Percentiles rank a stretch among this genome's conserved stretches.
Conservation (phyloP, 257 asterid species). For the Haberlea rhodopensis region DNA sequence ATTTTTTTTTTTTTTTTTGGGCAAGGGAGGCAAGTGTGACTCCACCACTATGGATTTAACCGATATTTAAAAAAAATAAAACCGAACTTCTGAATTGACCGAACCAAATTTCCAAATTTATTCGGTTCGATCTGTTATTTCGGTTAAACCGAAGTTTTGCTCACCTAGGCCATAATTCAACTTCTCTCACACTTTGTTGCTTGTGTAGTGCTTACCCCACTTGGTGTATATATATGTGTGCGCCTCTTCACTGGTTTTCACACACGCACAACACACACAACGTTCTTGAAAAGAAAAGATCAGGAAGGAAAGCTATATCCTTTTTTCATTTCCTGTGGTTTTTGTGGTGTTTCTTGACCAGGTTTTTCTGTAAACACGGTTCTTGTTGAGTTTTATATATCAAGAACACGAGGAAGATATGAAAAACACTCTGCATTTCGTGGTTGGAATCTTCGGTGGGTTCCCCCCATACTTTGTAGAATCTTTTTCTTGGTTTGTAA, state of each 20-base stretch:
- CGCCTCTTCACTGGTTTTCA: neutral
- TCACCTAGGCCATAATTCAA: neutral
- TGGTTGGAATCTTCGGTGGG: slow-evolving; percentile 65
- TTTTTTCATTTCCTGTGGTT: neutral
- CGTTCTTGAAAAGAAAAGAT: neutral
- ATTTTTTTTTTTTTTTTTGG: no score
- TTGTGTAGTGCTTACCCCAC: slow-evolving; percentile 19
- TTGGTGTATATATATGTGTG: slow-evolving; percentile 12
- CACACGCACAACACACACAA: neutral
- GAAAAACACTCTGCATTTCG: slow-evolving; percentile 47
- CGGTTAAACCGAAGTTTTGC: no score
- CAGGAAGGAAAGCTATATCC: neutral
- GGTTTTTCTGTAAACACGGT: neutral
- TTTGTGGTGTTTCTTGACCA: slow-evolving; percentile 14
- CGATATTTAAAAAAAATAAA: no score
- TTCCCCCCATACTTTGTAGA: neutral
- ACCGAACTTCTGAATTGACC: no score
- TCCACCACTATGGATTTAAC: no score
- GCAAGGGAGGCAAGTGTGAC: no score
- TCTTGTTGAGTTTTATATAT: slow-evolving; percentile 2
- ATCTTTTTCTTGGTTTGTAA: neutral
- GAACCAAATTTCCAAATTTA: no score
- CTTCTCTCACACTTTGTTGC: neutral
- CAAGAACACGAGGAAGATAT: slow-evolving; percentile 28
- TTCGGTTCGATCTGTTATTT: no score